Percentiles rank a stretch among this genome's conserved stretches.
phyloP scores from a whole-genome alignment of 1,284 basidiomycete genomes.

The Boletus semigastroideus region DNA sequence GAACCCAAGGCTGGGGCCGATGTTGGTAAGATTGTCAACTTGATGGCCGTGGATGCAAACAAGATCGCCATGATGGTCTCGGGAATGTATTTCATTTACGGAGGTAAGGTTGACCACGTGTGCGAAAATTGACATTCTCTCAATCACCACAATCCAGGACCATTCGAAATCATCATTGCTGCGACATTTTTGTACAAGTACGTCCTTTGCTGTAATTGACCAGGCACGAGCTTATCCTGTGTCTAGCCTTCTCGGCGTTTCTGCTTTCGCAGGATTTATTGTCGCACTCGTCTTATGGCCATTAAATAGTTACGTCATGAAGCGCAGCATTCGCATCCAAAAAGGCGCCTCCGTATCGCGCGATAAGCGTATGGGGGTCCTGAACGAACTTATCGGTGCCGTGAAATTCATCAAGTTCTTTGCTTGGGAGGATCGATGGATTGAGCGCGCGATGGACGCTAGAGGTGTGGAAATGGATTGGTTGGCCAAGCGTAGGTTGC shows the following conservation, averaged over 20 bases:
- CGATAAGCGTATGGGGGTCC: constrained; percentile 82
- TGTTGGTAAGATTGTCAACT: constrained; percentile 75
- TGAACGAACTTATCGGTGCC: constrained; percentile 83
- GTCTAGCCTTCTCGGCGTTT: constrained; percentile 75
- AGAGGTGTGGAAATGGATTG: constrained; percentile 64
- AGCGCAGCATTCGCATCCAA: constrained; percentile 66
- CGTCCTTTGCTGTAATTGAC: constrained; percentile 23
- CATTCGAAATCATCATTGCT: constrained; percentile 81
- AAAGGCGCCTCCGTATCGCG: constrained; percentile 71
- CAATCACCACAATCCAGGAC: constrained; percentile 41
- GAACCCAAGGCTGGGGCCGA: constrained; percentile 69
- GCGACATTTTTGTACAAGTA: constrained; percentile 78
- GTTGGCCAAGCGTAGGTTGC: constrained; percentile 60
- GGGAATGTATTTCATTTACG: constrained; percentile 62
- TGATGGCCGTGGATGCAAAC: constrained; percentile 74
- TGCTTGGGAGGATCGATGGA: constrained; percentile 80
- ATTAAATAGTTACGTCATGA: constrained; percentile 64
- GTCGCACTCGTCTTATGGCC: constrained; percentile 76
- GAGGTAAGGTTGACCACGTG: constrained; percentile 39
- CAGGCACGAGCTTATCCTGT: background rate
- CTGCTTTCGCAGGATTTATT: constrained; percentile 84
- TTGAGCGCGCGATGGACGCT: constrained; percentile 55
- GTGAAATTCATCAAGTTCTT: constrained; percentile 89
- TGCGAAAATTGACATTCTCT: background rate
- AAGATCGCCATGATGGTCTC: constrained; percentile 52